Evolutionary conservation across 2,329 filamentous ascomycete genomes (phyloP), one percentile per base, ranked within the genome.

Genomic region (Sclerotiophoma versabilis): DNA sequence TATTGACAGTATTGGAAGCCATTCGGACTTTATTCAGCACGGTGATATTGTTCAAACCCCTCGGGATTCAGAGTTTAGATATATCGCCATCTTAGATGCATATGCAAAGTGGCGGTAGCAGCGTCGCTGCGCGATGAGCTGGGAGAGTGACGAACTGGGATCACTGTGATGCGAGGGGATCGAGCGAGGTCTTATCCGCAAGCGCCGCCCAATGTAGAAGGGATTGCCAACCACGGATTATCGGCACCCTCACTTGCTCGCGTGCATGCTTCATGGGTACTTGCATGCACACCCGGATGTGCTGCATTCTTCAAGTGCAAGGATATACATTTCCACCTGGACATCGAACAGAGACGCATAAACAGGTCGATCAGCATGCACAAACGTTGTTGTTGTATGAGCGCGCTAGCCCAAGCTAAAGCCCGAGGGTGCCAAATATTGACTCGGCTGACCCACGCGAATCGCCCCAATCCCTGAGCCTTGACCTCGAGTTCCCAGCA

Each of bases 171-270:
- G 43, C 47, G 42, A 52, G 41, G 49, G 50, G 48, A 55, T 54
- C 36, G 34, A 48, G 29, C 27, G 49, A 36, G 42, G 20, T 54
- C 54, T 58, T 52, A 62, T 58, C 54, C 44, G 50, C 54, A 62
- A 63, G 64, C 54, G 49, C 48, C 36, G 15, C 55, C 56, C 29
- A 43, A 59, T 41, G 14, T 33, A 49, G 62, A 23, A 58, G 55
- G 45, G 59, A 61, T 58, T 51, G 52, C 45, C 45, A 37, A 19
- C 26, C 32, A 22, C 33, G 20, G 27, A 7, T 14, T 42, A 26
- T 41, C 33, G 27, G 30, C 48, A 37, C 34, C 49, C 49, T 38
- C 49, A 54, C 34, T 37, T 42, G 37, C 34, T 34, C 43, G 27
- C 49, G 27, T 17, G 32, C 37, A 45, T 36, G 33, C 36, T 32